Evolutionary conservation across 148 eudicot species (phyloP).

Genomic region (Chenopodium album): DNA sequence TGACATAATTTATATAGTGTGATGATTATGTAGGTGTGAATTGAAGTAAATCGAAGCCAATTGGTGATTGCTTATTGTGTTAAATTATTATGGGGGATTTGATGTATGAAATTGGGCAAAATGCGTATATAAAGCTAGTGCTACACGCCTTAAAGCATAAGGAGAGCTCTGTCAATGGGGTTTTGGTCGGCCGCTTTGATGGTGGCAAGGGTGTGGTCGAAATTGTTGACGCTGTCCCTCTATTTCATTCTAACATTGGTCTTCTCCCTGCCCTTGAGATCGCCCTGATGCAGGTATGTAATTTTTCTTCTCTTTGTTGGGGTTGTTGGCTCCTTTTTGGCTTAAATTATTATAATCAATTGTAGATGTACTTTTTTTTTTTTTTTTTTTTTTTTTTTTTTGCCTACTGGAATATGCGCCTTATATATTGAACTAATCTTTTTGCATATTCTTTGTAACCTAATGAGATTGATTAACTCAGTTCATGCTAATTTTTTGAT

Average conservation of each 20-base stretch:
- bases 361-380: not conserved
- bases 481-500: not conserved
- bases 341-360: not conserved
- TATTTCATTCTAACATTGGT: constrained; percentile 69
- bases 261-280: constrained; percentile 89
- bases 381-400: not conserved
- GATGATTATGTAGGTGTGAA: constrained; percentile 6
- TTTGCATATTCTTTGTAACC: not conserved
- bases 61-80: constrained; percentile 15
- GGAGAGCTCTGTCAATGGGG: constrained; percentile 61
- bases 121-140: constrained; percentile 72
- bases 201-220: constrained; percentile 40
- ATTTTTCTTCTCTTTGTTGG: not conserved
- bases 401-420: not conserved
- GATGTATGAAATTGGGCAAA: constrained; percentile 60
- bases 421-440: too few species aligned
- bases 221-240: constrained; percentile 76
- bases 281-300: constrained; percentile 70
- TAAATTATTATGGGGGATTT: constrained; percentile 33
- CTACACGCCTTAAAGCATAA: constrained; percentile 68
- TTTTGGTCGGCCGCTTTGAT: constrained; percentile 61
- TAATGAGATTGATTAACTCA: not conserved
- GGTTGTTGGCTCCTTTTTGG: constrained; percentile 1
- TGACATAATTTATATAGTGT: not conserved
- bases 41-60: not conserved